Evolutionary conservation across 2,329 filamentous ascomycete genomes (phyloP), one percentile per base, ranked within the genome.

Genomic region (Diplodia sapinea): DNA sequence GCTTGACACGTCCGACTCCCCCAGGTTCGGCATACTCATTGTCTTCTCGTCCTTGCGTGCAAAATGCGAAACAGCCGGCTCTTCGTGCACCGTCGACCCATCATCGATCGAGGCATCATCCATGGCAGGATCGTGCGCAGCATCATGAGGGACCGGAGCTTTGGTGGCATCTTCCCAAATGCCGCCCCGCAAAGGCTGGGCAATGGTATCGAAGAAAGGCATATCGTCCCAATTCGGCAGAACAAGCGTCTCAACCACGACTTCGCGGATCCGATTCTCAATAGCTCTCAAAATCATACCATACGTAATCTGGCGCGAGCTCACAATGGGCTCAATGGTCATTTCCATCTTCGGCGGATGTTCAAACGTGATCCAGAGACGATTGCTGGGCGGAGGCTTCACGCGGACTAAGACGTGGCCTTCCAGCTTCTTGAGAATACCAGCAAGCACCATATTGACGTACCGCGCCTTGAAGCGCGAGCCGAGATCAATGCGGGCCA

Each of bases 191-290:
- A 92, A 93, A 23, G 83, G 81, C 76, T 97, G 93, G 67, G 87
- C 83, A 67, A 89, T 85, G 0, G 93, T 98, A 72, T 91, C 88
- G 75, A 93, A 90, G 78, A 99, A 98, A 0, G 95, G 93, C 29
- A 93, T 86, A 76, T 99, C 95, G 71, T 99, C 95, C 94, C 95
- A 99, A 75, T 96, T 96, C 0, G 95, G 95, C 67, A 90, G 83
- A 2, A 99, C 95, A 23, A 98, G 79, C 1, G 93, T 97, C 80
- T 99, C 95, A 11, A 91, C 92, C 69, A 99, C 86, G 9, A 97
- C 93, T 78, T 97, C 94, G 74, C 96, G 91, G 76, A 99, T 97
- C 61, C 93, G 87, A 74, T 91, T 96, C 79, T 99, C 95, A 68
- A 99, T 98, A 69, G 96, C 92, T 61, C 93, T 88, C 13, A 98